Evolutionary conservation across 192 early-diverging fungal species (phyloP).

Genomic region (Thamnidium elegans): DNA sequence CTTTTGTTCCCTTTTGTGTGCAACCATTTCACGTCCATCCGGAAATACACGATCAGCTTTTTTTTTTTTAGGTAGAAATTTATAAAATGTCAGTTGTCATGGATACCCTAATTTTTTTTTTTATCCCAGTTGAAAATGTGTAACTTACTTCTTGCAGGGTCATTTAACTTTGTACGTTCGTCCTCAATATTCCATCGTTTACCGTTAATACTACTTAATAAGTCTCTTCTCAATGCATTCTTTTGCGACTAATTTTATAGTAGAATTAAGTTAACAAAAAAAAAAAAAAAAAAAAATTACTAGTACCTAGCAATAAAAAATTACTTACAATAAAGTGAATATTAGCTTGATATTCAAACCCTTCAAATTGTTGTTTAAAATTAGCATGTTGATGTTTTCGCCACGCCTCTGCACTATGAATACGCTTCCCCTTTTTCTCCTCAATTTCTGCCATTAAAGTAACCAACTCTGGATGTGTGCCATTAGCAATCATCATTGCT

Average conservation of each 20-base stretch:
- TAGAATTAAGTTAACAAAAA: background rate
- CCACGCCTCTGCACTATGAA: conserved; percentile 44
- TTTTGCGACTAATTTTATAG: conserved; percentile 25
- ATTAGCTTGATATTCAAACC: conserved; percentile 48
- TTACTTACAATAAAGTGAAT: conserved; percentile 40
- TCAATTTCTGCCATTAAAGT: conserved; percentile 52
- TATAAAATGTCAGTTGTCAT: background rate
- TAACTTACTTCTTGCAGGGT: conserved; percentile 25
- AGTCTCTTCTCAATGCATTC: conserved; percentile 30
- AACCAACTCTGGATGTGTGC: conserved; percentile 54
- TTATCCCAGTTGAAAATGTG: background rate
- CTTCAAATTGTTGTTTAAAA: conserved; percentile 38
- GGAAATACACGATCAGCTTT: conserved; percentile 8
- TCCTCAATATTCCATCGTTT: conserved; percentile 36
- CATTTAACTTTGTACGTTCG: conserved; percentile 28
- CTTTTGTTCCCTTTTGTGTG: conserved; percentile 36
- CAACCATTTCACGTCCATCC: conserved; percentile 35
- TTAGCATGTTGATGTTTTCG: conserved; percentile 41
- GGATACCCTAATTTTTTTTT: background rate
- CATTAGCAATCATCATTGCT: conserved; percentile 49
- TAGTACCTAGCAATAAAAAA: no score
- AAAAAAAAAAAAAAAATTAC: no score
- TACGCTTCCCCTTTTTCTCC: conserved; percentile 44
- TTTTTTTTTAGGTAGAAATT: background rate
- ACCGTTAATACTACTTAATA: conserved; percentile 25